Conservation (phyloP, 257 asterid genomes). For the Coffea eugenioides region DNA sequence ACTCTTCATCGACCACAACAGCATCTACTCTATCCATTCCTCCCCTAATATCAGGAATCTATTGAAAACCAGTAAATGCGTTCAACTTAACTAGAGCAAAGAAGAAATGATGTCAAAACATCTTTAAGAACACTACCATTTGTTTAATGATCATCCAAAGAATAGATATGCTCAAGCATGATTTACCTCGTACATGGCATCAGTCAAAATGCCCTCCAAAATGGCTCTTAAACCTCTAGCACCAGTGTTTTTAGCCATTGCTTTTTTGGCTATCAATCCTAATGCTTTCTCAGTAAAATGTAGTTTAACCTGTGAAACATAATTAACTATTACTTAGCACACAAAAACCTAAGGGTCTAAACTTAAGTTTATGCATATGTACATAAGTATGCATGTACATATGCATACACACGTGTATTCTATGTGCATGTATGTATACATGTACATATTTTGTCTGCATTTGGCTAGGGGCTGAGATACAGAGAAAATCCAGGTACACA, state of each 20-base stretch:
- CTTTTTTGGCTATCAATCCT: slow-evolving; percentile 63
- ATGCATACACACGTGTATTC: no score
- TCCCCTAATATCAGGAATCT: slow-evolving; percentile 76
- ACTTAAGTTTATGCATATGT: no score
- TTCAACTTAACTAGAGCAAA: neutral
- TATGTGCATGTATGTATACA: neutral
- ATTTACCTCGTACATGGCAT: slow-evolving; percentile 91
- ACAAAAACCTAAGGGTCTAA: neutral
- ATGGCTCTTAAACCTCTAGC: slow-evolving; percentile 92
- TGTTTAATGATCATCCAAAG: neutral
- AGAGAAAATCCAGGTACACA: neutral
- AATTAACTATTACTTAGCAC: neutral
- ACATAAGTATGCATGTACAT: no score
- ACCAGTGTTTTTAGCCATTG: slow-evolving; percentile 82
- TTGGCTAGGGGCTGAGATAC: neutral
- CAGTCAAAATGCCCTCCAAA: slow-evolving; percentile 75
- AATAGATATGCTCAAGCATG: neutral
- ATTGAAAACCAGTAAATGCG: slow-evolving; percentile 6
- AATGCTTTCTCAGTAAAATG: slow-evolving; percentile 76
- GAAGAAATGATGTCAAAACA: neutral
- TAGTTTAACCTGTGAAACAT: slow-evolving; percentile 59
- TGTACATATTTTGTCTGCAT: neutral
- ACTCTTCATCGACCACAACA: slow-evolving; percentile 78
- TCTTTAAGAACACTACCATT: neutral
- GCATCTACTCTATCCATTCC: slow-evolving; percentile 69